Evolutionary conservation across 352 stramenopile species (phyloP).

Genomic region (Globisporangium cederbergense): DNA sequence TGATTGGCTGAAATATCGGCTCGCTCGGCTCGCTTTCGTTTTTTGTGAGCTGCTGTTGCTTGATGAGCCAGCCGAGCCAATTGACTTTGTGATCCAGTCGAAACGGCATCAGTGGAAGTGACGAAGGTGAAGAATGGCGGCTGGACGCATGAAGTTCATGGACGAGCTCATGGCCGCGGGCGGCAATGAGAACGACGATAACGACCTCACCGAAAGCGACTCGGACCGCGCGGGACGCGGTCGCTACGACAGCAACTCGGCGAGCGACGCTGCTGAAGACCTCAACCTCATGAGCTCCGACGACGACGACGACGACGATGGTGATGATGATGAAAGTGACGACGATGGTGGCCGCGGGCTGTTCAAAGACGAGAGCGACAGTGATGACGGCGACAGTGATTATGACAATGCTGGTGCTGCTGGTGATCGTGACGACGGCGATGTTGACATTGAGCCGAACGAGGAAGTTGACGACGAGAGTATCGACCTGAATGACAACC

Average conservation of each 20-base stretch:
- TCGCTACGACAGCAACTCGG: constrained; percentile 18
- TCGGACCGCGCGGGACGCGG: neutral
- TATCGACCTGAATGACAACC: constrained; percentile 1
- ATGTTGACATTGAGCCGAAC: neutral
- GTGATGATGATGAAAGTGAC: constrained; percentile 4
- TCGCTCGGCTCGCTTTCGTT: no score
- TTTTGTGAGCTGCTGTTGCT: no score
- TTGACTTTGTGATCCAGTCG: neutral
- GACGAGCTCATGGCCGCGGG: constrained; percentile 6
- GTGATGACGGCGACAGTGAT: neutral
- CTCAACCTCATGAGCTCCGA: constrained; percentile 10
- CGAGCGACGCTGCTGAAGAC: constrained; percentile 14
- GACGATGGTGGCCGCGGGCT: neutral
- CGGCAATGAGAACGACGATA: neutral
- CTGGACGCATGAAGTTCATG: constrained; percentile 6
- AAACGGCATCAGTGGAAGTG: neutral
- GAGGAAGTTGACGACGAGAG: constrained; percentile 1
- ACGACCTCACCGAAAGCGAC: constrained; percentile 29
- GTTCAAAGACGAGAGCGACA: neutral
- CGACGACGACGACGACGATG: constrained; percentile 11
- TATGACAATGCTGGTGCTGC: neutral
- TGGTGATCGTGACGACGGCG: neutral
- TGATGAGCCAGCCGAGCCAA: neutral
- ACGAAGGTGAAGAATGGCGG: constrained; percentile 1
- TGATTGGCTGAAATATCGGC: no score